Evolutionary conservation across 441 rosid species (phyloP).

Genomic region (Melastoma candidum): DNA sequence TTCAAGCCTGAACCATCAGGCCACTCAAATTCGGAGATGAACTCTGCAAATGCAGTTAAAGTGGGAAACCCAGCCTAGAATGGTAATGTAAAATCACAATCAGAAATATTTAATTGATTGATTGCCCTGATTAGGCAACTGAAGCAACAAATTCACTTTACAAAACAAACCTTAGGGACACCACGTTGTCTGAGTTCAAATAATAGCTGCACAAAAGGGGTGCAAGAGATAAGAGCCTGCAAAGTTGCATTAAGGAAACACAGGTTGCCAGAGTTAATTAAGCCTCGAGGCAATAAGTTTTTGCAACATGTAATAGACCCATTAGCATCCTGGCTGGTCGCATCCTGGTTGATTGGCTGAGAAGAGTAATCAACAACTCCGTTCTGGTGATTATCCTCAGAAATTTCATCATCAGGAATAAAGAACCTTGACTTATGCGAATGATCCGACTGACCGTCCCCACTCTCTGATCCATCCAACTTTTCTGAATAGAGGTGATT

Average conservation of each 20-base stretch:
- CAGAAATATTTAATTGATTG: not conserved
- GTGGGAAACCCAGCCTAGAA: slow-evolving; percentile 70
- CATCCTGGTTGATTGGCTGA: slow-evolving; percentile 19
- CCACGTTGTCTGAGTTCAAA: slow-evolving; percentile 42
- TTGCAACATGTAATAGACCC: slow-evolving; percentile 28
- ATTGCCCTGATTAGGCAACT: not conserved
- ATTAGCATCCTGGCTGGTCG: slow-evolving; percentile 19
- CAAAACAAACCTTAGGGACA: slow-evolving; percentile 49
- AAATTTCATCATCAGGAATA: slow-evolving; percentile 30
- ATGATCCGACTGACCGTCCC: slow-evolving; percentile 22
- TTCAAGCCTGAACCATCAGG: slow-evolving; percentile 35
- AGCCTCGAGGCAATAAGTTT: slow-evolving; percentile 60
- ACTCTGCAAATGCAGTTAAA: slow-evolving; percentile 64
- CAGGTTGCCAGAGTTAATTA: slow-evolving; percentile 71
- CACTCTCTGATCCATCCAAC: slow-evolving; percentile 28
- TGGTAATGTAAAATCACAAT: slow-evolving; percentile 11
- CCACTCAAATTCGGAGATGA: slow-evolving; percentile 51
- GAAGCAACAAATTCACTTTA: not conserved
- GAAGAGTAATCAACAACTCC: slow-evolving; percentile 18
- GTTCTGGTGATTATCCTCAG: slow-evolving; percentile 18
- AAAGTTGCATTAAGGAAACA: slow-evolving; percentile 89
- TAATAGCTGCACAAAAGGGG: slow-evolving; percentile 78
- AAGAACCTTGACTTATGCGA: slow-evolving; percentile 39
- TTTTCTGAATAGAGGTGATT: slow-evolving; percentile 27
- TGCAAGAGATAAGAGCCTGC: slow-evolving; percentile 81